phyloP scores from a whole-genome alignment of 768 basidiomycete species.

The Mycena crocata region DNA sequence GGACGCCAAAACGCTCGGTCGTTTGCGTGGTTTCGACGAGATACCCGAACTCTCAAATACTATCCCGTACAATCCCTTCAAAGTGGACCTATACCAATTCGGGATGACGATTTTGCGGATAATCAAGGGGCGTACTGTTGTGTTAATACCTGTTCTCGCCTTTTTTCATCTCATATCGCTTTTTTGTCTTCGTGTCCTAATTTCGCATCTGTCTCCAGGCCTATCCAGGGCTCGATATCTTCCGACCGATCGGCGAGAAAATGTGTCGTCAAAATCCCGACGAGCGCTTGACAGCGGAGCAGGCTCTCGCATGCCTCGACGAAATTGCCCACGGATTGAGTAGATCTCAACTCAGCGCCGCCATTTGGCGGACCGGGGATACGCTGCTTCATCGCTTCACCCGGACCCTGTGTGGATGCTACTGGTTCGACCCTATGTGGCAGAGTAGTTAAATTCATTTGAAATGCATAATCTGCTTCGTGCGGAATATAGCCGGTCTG shows the following conservation, averaged over 20 bases:
- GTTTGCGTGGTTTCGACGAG: background rate
- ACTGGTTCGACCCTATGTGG: too few relatives aligned
- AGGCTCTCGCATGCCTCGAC: background rate
- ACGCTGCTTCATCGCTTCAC: background rate
- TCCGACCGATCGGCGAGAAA: background rate
- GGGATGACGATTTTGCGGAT: background rate
- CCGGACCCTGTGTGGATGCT: background rate
- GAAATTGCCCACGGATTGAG: background rate
- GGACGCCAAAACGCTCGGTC: background rate
- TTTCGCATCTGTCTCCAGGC: background rate
- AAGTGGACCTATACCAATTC: background rate
- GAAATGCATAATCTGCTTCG: too few relatives aligned
- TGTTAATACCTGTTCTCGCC: too few relatives aligned
- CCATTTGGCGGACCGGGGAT: background rate
- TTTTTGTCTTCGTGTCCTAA: background rate
- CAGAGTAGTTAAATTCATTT: too few relatives aligned
- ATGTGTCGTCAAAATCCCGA: background rate
- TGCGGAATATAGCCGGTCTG: too few relatives aligned
- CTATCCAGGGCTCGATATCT: background rate
- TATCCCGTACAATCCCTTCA: too few relatives aligned
- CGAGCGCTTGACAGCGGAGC: background rate
- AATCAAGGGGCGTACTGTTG: background rate
- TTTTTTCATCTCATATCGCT: too few relatives aligned
- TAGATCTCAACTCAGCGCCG: background rate
- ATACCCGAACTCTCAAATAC: background rate